Evolutionary conservation across 2,329 filamentous ascomycete genomes (phyloP), one percentile per base, ranked within the genome.

Genomic region (Cercospora sesami): DNA sequence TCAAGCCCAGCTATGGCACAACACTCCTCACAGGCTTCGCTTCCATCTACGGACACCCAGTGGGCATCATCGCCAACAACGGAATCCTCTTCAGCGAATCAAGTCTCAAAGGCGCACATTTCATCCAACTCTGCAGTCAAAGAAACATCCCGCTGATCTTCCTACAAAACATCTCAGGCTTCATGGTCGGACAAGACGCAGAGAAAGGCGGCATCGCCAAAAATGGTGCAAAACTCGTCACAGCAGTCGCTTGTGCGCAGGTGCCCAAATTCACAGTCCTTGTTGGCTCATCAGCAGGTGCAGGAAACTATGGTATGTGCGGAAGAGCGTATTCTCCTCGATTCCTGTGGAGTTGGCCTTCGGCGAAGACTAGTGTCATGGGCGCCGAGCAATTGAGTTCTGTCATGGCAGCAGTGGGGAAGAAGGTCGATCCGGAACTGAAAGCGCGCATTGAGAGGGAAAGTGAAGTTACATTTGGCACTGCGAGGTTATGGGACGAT

Each of bases 291-390:
- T 94, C 90, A 78, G 95, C 95, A 72, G 94, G 94, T 67, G 94
- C 94, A 7, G 95, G 95, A 4, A 99, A 98, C 80, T 99, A 99
- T 78, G 95, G 94, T 75, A 99, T 99, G 95, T 98, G 88, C 78
- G 95, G 95, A 23, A 87, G 95, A 61, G 94, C 95, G 1, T 99
- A 97, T 80, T 88, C 87, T n/a, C 94, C 94, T 0, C 85, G 93
- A 12, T 93, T 98, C 79, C 81, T 98, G 69, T 97, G 93, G 89
- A 96, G 94, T 85, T 99, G 95, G 95, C 95, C 95, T 48, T 97
- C 96, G 74, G 93, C 95, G n/a, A 91, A 91, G 77, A 93, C 97
- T 62, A 92, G 92, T 33, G 94, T 99, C 74, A 99, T 99, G 95
- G 95, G 95, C 21, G 87, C 91, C 48, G 94, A 97, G 81, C 94